Evolutionary conservation across 164 flowering plant species (phyloP).

Genomic region (Platanus orientalis): DNA sequence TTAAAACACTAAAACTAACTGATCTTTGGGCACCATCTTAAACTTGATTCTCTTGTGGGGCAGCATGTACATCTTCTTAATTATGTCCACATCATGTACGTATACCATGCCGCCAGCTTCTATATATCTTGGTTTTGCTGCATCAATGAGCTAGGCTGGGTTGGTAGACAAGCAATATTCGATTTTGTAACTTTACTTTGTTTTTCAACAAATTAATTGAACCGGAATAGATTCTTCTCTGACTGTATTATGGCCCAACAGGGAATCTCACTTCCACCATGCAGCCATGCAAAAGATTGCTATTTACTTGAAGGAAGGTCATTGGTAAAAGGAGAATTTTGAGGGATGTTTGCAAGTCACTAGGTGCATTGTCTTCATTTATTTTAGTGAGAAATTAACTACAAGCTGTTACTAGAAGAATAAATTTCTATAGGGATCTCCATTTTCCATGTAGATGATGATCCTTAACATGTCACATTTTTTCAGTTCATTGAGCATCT

Average conservation of each 20-base stretch:
- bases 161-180: constrained; percentile 39
- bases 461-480: not conserved
- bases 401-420: not conserved
- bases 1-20: no score
- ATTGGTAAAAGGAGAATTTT: constrained; percentile 95
- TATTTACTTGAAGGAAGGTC: constrained; percentile 71
- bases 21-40: no score
- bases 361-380: constrained; percentile 47
- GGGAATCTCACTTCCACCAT: constrained; percentile 91
- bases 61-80: no score
- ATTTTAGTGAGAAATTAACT: not conserved
- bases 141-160: constrained; percentile 97
- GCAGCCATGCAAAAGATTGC: constrained; percentile 60
- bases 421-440: not conserved
- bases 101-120: constrained; percentile 91
- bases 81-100: no score
- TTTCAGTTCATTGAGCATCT: constrained; percentile 91
- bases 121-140: constrained; percentile 86
- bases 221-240: not conserved
- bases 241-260: constrained; percentile 20
- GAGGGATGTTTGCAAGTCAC: constrained; percentile 82
- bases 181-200: not conserved
- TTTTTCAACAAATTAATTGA: not conserved
- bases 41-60: no score
- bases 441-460: not conserved